Base-by-base conservation (phyloP, 371 early-diverging fungal species). In the Mucor racemosus region DNA sequence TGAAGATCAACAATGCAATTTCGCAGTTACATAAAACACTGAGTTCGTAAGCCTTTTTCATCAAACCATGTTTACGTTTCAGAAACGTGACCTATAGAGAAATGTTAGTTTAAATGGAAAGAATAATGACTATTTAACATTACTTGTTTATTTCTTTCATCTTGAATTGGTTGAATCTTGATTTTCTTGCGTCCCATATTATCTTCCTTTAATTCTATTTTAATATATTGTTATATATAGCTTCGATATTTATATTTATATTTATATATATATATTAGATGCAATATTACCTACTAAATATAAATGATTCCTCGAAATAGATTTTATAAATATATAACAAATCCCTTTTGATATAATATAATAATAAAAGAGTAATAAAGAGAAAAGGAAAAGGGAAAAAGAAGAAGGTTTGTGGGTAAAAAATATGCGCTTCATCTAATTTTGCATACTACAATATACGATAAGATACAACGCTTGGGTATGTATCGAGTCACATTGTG, bases 11-110 rank as follows among this genome's bases (percentile, higher is more conserved):
- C 9, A 97, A 82, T 0, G 93, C 96, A 56, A 99, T 94, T 74
- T 99, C 97, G 77, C 97, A 95, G 71, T 94, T 95, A 82, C 99
- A 99, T 26, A 99, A 87, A 1, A 96, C 94, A 69, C 91, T 91
- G 33, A 99, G 90, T 78, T 99, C 99, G 82, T 95, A 97, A 3
- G 99, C 98, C 80, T 99, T 99, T 80, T 99, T 99, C 94, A 99
- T 96, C 62, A 99, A 85, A n/a, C 99, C 99, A 64, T 91, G 90
- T 82, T 99, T 99, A 67, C 99, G 90, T 81, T 99, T 99, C 65
- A 93, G 85, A 81, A 99, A 99, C 10, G 99, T 84, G 46, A 92
- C 92, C 86, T 96, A 34, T 7, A 5, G 13, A 2, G 9, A 4
- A 17, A 14, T 13, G 7, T 60, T 33, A 33, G 44, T 48, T 48